Conservation (phyloP, 139 green algal genomes). For the Asterochloris erici region DNA sequence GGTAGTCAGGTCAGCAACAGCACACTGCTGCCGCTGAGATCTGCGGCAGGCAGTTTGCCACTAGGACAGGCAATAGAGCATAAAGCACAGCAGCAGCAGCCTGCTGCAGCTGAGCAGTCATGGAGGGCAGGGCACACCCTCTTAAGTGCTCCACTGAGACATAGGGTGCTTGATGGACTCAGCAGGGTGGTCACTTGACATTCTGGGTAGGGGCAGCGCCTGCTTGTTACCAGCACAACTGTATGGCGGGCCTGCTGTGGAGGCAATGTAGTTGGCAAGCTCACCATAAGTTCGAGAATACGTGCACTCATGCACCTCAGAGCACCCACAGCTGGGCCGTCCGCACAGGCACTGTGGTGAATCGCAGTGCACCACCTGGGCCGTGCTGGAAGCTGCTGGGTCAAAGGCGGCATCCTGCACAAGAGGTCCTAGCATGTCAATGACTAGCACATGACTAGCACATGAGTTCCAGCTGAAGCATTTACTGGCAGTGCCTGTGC, state of each 20-base stretch:
- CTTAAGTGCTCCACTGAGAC: no score
- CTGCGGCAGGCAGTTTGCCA: not conserved
- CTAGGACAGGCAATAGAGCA: no score
- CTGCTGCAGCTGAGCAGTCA: no score
- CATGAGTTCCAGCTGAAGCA: not conserved
- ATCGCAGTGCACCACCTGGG: constrained; percentile 52
- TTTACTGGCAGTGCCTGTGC: no score
- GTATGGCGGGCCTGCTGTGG: no score
- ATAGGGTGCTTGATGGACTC: no score
- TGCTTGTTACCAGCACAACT: no score
- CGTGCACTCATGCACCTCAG: constrained; percentile 53
- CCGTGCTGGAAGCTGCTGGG: constrained; percentile 46
- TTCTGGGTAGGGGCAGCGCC: no score
- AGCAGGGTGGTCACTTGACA: no score
- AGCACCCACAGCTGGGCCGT: constrained; percentile 59
- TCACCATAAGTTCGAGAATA: constrained; percentile 81
- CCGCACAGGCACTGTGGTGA: constrained; percentile 68
- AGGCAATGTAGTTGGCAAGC: not conserved
- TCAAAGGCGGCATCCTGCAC: constrained; percentile 69
- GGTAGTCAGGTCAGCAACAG: not conserved
- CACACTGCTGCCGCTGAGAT: not conserved
- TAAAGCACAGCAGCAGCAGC: no score
- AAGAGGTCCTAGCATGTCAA: not conserved
- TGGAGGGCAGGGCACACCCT: no score
- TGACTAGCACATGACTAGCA: not conserved